Percentiles rank a stretch among this genome's conserved stretches.
Conservation (phyloP, 2,329 filamentous ascomycete genomes). For the Microdochium trichocladiopsis region DNA sequence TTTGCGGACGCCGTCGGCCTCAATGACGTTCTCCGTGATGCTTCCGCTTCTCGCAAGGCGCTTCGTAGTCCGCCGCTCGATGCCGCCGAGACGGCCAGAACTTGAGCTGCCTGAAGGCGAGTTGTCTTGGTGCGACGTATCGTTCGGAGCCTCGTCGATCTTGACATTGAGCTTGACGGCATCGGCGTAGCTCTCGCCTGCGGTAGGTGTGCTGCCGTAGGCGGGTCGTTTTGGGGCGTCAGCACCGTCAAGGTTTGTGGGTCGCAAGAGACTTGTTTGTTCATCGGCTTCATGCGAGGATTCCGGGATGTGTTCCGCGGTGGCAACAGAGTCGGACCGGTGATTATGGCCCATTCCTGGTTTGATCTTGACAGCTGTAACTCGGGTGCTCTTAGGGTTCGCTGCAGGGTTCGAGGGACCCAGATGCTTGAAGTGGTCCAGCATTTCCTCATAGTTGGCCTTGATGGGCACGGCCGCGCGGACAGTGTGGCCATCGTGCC, state of each 20-base stretch:
- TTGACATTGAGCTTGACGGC: background rate
- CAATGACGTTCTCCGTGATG: constrained; percentile 69
- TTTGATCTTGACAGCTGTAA: constrained; percentile 63
- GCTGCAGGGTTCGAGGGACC: constrained; percentile 61
- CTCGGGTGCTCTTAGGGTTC: constrained; percentile 54
- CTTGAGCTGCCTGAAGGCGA: constrained; percentile 11
- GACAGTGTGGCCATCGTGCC: constrained; percentile 42
- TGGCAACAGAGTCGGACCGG: constrained; percentile 12
- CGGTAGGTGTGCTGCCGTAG: constrained; percentile 35
- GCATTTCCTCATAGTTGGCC: constrained; percentile 55
- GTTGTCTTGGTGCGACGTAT: background rate
- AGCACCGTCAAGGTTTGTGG: constrained; percentile 54
- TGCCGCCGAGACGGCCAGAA: constrained; percentile 1
- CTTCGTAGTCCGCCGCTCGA: constrained; percentile 10
- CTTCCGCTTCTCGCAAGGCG: constrained; percentile 60
- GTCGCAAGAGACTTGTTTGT: constrained; percentile 34
- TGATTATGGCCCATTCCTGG: constrained; percentile 20
- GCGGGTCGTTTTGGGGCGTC: constrained; percentile 13
- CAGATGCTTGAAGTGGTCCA: constrained; percentile 55
- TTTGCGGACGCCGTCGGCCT: constrained; percentile 65
- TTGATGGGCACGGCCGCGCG: constrained; percentile 45
- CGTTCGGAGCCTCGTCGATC: background rate
- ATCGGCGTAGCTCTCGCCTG: constrained; percentile 3
- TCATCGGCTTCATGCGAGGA: constrained; percentile 24
- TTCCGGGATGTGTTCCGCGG: constrained; percentile 9